Percentiles rank a stretch among this genome's conserved stretches.
phyloP scores from a whole-genome alignment of 192 early-diverging fungal species.

The Linnemannia elongata region DNA sequence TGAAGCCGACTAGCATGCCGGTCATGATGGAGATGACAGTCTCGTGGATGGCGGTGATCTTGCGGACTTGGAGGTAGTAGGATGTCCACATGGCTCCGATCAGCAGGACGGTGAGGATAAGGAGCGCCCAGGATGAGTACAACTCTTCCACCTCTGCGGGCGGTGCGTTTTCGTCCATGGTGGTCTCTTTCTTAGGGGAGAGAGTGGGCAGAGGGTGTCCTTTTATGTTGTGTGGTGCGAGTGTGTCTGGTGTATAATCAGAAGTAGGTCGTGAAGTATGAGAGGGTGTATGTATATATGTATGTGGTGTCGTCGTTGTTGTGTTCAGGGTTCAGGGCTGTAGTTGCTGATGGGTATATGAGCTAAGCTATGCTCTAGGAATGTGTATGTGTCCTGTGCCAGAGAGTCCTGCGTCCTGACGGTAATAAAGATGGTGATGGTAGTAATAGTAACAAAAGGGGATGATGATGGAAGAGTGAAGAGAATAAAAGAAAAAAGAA shows the following conservation, averaged over 20 bases:
- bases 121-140: slow-evolving; percentile 84
- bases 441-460: background rate
- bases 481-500: background rate
- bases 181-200: background rate
- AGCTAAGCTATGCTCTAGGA: background rate
- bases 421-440: background rate
- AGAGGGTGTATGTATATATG: background rate
- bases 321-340: background rate
- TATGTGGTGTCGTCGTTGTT: background rate
- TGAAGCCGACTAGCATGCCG: slow-evolving; percentile 79
- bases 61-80: slow-evolving; percentile 89
- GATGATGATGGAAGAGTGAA: background rate
- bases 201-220: background rate
- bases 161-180: slow-evolving; percentile 15
- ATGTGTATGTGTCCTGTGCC: background rate
- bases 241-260: background rate
- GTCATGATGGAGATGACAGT: slow-evolving; percentile 95
- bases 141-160: slow-evolving; percentile 73
- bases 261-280: background rate
- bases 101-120: slow-evolving; percentile 88
- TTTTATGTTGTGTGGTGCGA: background rate
- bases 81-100: slow-evolving; percentile 88
- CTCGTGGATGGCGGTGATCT: slow-evolving; percentile 94
- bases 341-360: background rate
- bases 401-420: background rate